phyloP scores from a whole-genome alignment of 352 stramenopile genomes.

The Phytopythium kandeliae region DNA sequence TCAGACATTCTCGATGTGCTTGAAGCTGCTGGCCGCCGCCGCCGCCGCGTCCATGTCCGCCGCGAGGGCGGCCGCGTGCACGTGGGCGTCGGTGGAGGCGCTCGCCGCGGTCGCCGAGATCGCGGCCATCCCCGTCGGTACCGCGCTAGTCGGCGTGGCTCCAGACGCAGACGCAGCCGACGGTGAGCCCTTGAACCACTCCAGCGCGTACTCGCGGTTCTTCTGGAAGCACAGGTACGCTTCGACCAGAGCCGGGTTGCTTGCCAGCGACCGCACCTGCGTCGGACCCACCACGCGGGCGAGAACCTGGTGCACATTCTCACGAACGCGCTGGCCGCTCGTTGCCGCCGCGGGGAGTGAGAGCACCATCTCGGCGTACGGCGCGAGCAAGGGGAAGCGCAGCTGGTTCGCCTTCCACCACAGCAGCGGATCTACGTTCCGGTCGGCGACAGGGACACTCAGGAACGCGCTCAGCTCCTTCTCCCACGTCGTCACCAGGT shows the following conservation, averaged over 20 bases:
- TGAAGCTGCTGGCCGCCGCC: constrained; percentile 35
- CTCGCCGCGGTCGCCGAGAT: constrained; percentile 14
- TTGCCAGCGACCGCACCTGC: constrained; percentile 35
- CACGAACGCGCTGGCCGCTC: constrained; percentile 46
- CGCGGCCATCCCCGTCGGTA: constrained; percentile 15
- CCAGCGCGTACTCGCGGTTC: constrained; percentile 69
- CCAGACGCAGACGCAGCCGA: constrained; percentile 19
- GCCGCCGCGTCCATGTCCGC: constrained; percentile 30
- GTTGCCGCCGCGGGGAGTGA: constrained; percentile 56
- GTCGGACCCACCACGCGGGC: constrained; percentile 42
- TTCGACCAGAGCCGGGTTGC: constrained; percentile 51
- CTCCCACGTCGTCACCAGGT: constrained; percentile 62
- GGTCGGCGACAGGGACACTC: constrained; percentile 61
- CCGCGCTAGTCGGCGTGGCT: constrained; percentile 16
- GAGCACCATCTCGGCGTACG: constrained; percentile 71
- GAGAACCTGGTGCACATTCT: constrained; percentile 48
- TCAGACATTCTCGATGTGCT: constrained; percentile 71
- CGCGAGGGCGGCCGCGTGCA: constrained; percentile 4
- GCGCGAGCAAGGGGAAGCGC: constrained; percentile 68
- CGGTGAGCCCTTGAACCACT: constrained; percentile 62
- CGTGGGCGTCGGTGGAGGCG: constrained; percentile 12
- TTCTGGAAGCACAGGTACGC: constrained; percentile 79
- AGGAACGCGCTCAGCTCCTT: constrained; percentile 73
- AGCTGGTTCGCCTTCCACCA: constrained; percentile 82
- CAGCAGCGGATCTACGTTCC: constrained; percentile 60